Conservation (phyloP, 192 early-diverging fungal species). For the Coemansia javaensis region DNA sequence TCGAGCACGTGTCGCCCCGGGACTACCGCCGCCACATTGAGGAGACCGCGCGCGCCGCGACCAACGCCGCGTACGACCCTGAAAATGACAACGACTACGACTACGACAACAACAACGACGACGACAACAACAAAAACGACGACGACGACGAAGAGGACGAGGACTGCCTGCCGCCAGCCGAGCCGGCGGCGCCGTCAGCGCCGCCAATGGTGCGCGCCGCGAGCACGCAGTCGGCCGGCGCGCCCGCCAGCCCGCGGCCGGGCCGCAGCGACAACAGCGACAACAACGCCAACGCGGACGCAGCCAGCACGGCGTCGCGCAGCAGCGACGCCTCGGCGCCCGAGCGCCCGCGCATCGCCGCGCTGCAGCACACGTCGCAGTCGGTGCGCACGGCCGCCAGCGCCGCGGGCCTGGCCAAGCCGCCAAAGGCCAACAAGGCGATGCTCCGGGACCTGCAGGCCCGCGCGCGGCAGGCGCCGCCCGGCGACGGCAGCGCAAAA, state of each 20-base stretch:
- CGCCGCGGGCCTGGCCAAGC: slow-evolving; percentile 3
- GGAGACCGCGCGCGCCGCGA: slow-evolving; percentile 2
- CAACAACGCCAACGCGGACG: background rate
- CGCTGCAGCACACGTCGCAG: slow-evolving; percentile 36
- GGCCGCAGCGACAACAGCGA: background rate
- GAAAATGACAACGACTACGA: no score
- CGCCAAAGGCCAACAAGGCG: background rate
- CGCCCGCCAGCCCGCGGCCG: background rate
- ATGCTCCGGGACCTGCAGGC: slow-evolving; percentile 10
- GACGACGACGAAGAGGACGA: no score
- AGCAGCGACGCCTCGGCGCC: slow-evolving; percentile 1
- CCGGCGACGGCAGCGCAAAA: slow-evolving; percentile 6
- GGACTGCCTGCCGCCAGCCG: no score
- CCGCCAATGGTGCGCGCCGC: background rate
- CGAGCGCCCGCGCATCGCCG: slow-evolving; percentile 9
- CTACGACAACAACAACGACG: no score
- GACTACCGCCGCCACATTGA: slow-evolving; percentile 39
- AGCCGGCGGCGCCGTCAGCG: background rate
- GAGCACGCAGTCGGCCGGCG: no score
- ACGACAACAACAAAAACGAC: no score
- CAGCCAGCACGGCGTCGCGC: background rate
- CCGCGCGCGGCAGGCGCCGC: slow-evolving; percentile 4
- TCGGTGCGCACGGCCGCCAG: background rate
- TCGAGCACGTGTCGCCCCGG: slow-evolving; percentile 43
- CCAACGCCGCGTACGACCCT: background rate